Evolutionary conservation across 495 filamentous ascomycete species (phyloP), one percentile per base, ranked within the genome.

Genomic region (Poronia punctata): DNA sequence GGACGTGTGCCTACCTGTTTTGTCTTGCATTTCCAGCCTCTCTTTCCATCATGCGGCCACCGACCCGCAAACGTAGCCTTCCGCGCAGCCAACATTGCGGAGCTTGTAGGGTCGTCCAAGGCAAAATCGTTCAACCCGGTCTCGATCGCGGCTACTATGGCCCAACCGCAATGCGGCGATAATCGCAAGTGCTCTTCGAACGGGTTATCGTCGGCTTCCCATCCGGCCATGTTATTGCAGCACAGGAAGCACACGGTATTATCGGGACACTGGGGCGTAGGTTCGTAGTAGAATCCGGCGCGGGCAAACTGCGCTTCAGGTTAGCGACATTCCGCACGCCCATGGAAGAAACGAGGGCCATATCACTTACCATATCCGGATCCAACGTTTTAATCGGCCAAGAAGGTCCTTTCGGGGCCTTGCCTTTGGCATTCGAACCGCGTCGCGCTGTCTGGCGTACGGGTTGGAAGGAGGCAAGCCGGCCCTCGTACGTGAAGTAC

Each of bases 201-300:
- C 0, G 92, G 84, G 42, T 84, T 72, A 50, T 98, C 92, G 5
- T 76, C 74, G 23, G 80, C 68, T 51, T 95, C 88, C 92, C 92
- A 98, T 29, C 88, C 88, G 56, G 86, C 86, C 15, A 97, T 67
- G 36, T 77, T 71, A 57, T 82, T 78, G 18, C 76, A 55, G 67
- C 92, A 98, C 12, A 85, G 66, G 64, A 92, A 95, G 56, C 92
- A 98, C 45, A 74, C 78, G 33, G 85, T 86, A 65, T 95, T 98
- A 58, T 98, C 92, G 7, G 81, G 81, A 47, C 74, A 82, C 11
- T 71, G 69, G 18, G 76, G 69, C 20, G 75, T 74, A 5, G 90
- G 92, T 35, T 82, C 75, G 62, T 84, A 98, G 67, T 78, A 88
- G 63, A 98, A 93, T 7, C 92, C 92, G 43, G 90, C 92, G 50